Conservation (phyloP, 2,329 filamentous ascomycete genomes). For the Ophiocordyceps camponoti-saundersi region DNA sequence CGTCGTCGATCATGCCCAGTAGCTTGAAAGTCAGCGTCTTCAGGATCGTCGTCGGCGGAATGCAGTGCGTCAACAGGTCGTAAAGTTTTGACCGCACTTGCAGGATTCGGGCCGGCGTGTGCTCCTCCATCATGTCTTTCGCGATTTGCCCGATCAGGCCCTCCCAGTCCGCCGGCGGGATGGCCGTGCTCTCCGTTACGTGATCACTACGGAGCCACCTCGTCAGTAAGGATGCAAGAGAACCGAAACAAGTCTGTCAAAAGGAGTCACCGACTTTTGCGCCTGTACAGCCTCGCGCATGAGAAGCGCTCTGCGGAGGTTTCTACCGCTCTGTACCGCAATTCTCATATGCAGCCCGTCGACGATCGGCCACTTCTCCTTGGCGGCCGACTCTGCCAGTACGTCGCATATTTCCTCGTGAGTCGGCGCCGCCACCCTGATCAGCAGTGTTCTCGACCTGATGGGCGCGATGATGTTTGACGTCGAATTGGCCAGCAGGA, state of each 20-base stretch:
- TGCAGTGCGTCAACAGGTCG: conserved; percentile 91
- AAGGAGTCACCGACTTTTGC: conserved; percentile 57
- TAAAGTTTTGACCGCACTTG: conserved; percentile 89
- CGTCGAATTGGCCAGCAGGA: conserved; percentile 86
- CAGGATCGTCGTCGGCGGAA: conserved; percentile 83
- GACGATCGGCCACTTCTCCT: conserved; percentile 68
- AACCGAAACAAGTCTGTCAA: no score
- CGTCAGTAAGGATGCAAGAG: no score
- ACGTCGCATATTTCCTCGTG: conserved; percentile 72
- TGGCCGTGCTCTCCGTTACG: conserved; percentile 70
- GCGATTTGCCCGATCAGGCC: conserved; percentile 77
- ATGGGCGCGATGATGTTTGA: conserved; percentile 99
- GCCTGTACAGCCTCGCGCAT: conserved; percentile 98
- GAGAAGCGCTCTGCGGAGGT: conserved; percentile 72
- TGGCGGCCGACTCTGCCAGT: conserved; percentile 52
- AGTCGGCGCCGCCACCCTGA: conserved; percentile 78
- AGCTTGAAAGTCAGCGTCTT: conserved; percentile 93
- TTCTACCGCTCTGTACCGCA: conserved; percentile 78
- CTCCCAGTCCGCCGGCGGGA: conserved; percentile 95
- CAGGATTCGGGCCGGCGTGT: conserved; percentile 76
- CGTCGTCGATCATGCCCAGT: conserved; percentile 72
- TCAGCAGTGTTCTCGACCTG: conserved; percentile 74
- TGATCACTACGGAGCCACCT: conserved; percentile 48
- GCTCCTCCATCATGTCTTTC: conserved; percentile 84
- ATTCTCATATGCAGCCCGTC: conserved; percentile 67